Percentiles rank a stretch among this genome's conserved stretches.
phyloP scores from a whole-genome alignment of 345 rosid species.

The Anacardium occidentale region DNA sequence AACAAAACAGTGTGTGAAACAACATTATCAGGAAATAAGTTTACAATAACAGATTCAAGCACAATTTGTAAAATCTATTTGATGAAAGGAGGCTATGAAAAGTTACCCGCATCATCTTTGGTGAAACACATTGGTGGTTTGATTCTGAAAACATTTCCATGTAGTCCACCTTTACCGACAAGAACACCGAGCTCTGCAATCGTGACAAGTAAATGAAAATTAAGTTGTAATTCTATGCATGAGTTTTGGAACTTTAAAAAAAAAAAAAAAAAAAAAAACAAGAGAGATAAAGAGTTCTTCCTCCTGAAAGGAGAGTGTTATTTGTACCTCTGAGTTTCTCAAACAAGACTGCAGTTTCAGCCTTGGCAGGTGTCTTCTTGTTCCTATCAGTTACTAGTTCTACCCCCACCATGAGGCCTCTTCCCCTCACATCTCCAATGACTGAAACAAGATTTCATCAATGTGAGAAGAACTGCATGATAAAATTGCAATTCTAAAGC shows the following conservation, averaged over 20 bases:
- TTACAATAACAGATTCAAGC: neutral
- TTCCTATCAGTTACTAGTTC: slow-evolving; percentile 80
- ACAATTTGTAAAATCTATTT: neutral
- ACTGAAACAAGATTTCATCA: slow-evolving; percentile 39
- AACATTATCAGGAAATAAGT: too few relatives aligned
- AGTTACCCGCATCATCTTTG: slow-evolving; percentile 85
- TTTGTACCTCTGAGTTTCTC: slow-evolving; percentile 78
- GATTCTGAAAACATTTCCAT: slow-evolving; percentile 85
- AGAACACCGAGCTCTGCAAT: slow-evolving; percentile 71
- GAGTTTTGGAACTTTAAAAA: neutral
- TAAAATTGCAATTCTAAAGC: neutral
- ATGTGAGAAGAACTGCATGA: neutral
- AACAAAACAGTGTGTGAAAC: neutral
- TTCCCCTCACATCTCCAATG: slow-evolving; percentile 91
- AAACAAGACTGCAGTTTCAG: slow-evolving; percentile 68
- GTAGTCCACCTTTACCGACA: slow-evolving; percentile 88
- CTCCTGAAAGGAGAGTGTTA: neutral
- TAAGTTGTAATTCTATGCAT: neutral
- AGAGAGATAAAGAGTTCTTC: neutral
- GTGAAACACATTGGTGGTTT: slow-evolving; percentile 96
- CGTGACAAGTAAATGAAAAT: too few relatives aligned
- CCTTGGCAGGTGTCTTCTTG: slow-evolving; percentile 84
- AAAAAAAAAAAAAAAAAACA: neutral
- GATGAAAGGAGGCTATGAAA: neutral
- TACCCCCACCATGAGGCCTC: slow-evolving; percentile 84